phyloP scores from a whole-genome alignment of 2,329 filamentous ascomycete species.

The Xylariaceae sp. region DNA sequence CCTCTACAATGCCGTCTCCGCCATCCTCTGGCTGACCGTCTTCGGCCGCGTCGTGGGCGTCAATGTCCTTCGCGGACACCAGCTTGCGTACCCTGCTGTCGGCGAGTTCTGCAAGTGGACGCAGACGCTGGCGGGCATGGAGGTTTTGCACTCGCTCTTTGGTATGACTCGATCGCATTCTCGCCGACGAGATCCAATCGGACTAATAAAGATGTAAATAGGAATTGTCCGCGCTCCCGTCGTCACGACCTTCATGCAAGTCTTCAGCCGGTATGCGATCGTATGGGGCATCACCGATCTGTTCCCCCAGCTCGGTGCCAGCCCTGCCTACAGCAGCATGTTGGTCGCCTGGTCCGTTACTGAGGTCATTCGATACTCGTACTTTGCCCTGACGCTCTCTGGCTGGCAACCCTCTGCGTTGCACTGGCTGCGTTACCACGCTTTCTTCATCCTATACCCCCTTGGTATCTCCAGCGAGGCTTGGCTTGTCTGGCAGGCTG shows the following conservation, averaged over 20 bases:
- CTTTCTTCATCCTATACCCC: constrained; percentile 89
- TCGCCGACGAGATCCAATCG: too few species aligned
- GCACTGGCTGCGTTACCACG: constrained; percentile 83
- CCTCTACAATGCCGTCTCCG: constrained; percentile 76
- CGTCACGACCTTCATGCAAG: constrained; percentile 83
- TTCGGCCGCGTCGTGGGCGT: constrained; percentile 60
- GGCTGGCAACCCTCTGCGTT: constrained; percentile 59
- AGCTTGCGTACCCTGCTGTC: constrained; percentile 54
- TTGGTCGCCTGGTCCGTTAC: constrained; percentile 83
- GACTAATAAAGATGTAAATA: constrained; percentile 32
- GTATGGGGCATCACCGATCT: constrained; percentile 77
- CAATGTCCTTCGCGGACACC: constrained; percentile 50
- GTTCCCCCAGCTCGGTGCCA: constrained; percentile 62
- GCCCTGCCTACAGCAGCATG: constrained; percentile 63
- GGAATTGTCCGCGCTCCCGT: constrained; percentile 82
- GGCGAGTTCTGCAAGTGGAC: constrained; percentile 70
- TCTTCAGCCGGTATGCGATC: constrained; percentile 78
- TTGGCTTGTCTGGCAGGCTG: constrained; percentile 67
- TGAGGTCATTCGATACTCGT: constrained; percentile 89
- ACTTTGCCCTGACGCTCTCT: constrained; percentile 70
- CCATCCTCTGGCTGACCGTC: constrained; percentile 72
- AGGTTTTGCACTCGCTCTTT: constrained; percentile 73
- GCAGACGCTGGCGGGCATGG: constrained; percentile 77
- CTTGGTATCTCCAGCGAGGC: constrained; percentile 87
- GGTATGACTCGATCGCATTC: constrained; percentile 46